Conservation (phyloP, 768 basidiomycete species). For the Auricularia auricula-judae region DNA sequence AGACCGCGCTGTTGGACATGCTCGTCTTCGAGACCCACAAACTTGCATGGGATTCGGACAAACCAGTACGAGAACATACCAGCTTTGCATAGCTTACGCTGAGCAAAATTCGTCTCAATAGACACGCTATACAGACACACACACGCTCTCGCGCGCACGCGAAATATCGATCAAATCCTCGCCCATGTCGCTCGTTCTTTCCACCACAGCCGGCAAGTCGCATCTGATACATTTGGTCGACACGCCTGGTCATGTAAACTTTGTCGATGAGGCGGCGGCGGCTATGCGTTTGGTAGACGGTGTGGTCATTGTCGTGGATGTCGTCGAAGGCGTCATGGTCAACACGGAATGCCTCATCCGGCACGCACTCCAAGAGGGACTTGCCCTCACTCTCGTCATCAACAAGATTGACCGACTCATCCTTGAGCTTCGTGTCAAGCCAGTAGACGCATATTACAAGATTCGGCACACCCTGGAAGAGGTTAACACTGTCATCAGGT, state of each 20-base stretch:
- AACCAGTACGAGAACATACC: constrained; percentile 42
- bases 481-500: constrained; percentile 94
- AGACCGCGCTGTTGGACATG: constrained; percentile 96
- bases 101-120: constrained; percentile 18
- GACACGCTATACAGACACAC: constrained; percentile 95
- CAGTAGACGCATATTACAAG: constrained; percentile 95
- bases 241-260: constrained; percentile 97
- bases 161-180: constrained; percentile 94
- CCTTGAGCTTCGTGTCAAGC: constrained; percentile 90
- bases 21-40: constrained; percentile 95
- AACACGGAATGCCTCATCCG: constrained; percentile 82
- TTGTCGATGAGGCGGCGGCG: constrained; percentile 93
- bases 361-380: constrained; percentile 79
- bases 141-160: constrained; percentile 76
- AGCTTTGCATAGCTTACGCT: no score
- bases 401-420: constrained; percentile 98
- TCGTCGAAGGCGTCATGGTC: constrained; percentile 98
- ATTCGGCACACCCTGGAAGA: constrained; percentile 99
- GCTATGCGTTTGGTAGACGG: constrained; percentile 84
- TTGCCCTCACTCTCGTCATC: constrained; percentile 85
- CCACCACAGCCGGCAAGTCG: constrained; percentile 81
- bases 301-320: constrained; percentile 88
- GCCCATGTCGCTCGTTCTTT: constrained; percentile 87
- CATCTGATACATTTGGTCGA: constrained; percentile 90
- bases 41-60: constrained; percentile 85